Evolutionary conservation across 495 filamentous ascomycete species (phyloP).

Genomic region (Penicillium ochrochloron): DNA sequence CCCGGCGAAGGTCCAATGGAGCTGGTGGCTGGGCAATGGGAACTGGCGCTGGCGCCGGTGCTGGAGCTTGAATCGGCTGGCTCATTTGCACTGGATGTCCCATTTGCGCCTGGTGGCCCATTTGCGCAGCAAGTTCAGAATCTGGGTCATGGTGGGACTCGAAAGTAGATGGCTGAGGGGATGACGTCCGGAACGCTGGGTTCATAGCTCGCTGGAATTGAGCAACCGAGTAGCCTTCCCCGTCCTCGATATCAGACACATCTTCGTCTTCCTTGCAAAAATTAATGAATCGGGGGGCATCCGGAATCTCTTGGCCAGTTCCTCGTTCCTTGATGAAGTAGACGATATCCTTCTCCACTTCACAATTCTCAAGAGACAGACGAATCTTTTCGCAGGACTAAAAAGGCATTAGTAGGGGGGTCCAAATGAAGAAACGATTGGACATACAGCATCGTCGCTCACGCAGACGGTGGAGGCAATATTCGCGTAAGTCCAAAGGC

Average conservation of each 20-base stretch:
- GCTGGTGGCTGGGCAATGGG: constrained; percentile 44
- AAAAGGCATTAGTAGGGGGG: constrained; percentile 27
- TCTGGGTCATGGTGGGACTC: constrained; percentile 89
- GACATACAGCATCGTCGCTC: constrained; percentile 84
- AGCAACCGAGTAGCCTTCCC: constrained; percentile 87
- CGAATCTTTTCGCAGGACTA: constrained; percentile 94
- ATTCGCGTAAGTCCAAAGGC: constrained; percentile 96
- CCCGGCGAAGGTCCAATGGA: constrained; percentile 55
- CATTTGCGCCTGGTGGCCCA: constrained; percentile 56
- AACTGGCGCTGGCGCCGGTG: constrained; percentile 25
- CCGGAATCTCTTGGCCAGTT: constrained; percentile 96
- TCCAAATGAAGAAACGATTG: background rate
- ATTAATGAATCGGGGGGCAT: constrained; percentile 97
- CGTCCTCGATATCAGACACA: constrained; percentile 81
- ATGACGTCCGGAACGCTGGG: constrained; percentile 90
- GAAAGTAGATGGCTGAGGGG: constrained; percentile 82
- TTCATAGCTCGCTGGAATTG: constrained; percentile 96
- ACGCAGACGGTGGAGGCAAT: constrained; percentile 98
- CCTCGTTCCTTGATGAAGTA: constrained; percentile 87
- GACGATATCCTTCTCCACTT: constrained; percentile 94
- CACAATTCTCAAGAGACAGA: constrained; percentile 91
- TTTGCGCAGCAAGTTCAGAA: constrained; percentile 65
- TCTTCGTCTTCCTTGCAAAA: constrained; percentile 94
- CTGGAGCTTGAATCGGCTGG: constrained; percentile 27
- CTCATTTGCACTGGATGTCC: too few species aligned